Evolutionary conservation across 2,329 filamentous ascomycete genomes (phyloP).

Genomic region (Neopestalotiopsis sp.): DNA sequence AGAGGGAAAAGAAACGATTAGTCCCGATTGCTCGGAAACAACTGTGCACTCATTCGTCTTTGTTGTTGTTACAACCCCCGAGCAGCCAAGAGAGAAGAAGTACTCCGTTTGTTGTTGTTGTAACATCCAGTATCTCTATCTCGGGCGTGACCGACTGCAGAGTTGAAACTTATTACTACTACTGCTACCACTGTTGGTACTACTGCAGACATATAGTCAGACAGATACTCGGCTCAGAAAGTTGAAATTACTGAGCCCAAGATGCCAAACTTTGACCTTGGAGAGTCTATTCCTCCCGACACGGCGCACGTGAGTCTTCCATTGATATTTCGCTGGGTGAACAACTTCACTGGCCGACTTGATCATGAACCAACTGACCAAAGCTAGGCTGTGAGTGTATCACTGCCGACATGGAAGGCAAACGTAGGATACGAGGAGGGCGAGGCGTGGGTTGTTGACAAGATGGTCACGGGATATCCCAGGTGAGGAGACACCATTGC

Average conservation of each 20-base stretch:
- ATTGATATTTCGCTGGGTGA: too few relatives aligned
- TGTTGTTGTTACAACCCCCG: neutral
- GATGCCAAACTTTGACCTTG: conserved; percentile 58
- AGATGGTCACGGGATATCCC: conserved; percentile 91
- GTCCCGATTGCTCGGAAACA: neutral
- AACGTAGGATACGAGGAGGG: conserved; percentile 96
- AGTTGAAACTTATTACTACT: too few relatives aligned
- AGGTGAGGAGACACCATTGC: conserved; percentile 52
- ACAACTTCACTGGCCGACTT: too few relatives aligned
- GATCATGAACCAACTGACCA: neutral
- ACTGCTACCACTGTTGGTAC: too few relatives aligned
- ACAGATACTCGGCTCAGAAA: too few relatives aligned
- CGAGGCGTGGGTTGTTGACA: conserved; percentile 80
- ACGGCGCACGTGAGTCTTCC: conserved; percentile 72
- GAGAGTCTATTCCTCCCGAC: conserved; percentile 77
- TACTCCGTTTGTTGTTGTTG: neutral
- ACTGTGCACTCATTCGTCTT: neutral
- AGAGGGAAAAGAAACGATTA: neutral
- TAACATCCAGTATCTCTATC: too few relatives aligned
- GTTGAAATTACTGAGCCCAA: neutral
- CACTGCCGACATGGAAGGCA: conserved; percentile 88
- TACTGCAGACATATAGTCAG: too few relatives aligned
- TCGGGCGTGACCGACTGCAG: too few relatives aligned
- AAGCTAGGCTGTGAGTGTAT: conserved; percentile 88
- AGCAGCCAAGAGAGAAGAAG: neutral